Evolutionary conservation across 768 basidiomycete species (phyloP), one percentile per base, ranked within the genome.

Genomic region (Lepiota venenata): DNA sequence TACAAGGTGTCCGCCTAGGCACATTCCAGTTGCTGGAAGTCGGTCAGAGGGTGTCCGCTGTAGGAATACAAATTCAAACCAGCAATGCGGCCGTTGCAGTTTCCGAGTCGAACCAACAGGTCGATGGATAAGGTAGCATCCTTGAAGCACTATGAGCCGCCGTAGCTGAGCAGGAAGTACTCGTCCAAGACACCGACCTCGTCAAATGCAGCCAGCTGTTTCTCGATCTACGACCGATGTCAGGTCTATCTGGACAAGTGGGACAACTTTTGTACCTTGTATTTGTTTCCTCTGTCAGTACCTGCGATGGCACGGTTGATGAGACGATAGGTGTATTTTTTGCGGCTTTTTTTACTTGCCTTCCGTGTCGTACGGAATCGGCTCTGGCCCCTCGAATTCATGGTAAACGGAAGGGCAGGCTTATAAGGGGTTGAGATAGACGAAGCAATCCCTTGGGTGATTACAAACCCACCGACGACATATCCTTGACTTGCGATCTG

Each of bases 21-120:
- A 94, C 91, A 94, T 93, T 41, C 93, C 93, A 2, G 93, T 95
- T 1, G 86, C 87, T 87, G 60, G 25, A 42, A 29, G 49, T 25
- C 15, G 47, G 36, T 40, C 22, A 36, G 47, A 27, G 18, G 9
- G n/a, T 10, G n/a, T 42, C 15, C 21, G 27, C n/a, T 18, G 20
- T 10, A 22, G 16, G 40, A 51, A 18, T 42, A 52, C 35, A 63
- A 39, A 35, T 11, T 11, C 78, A 36, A 47, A 89, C 90, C 82
- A 55, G 91, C 93, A 59, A 98, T 91, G 39, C 91, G 82, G 4
- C 96, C 96, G 61, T 88, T 96, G 72, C 96, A 98, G 65, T 91
- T 95, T 12, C 76, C 74, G 57, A 89, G 74, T 0, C 84, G 83
- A 29, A 66, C 64, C 18, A 98, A 75, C 7, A 95, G 72, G 65